Evolutionary conservation across 169 alveolate species (phyloP).

Genomic region (Babesia bigemina): DNA sequence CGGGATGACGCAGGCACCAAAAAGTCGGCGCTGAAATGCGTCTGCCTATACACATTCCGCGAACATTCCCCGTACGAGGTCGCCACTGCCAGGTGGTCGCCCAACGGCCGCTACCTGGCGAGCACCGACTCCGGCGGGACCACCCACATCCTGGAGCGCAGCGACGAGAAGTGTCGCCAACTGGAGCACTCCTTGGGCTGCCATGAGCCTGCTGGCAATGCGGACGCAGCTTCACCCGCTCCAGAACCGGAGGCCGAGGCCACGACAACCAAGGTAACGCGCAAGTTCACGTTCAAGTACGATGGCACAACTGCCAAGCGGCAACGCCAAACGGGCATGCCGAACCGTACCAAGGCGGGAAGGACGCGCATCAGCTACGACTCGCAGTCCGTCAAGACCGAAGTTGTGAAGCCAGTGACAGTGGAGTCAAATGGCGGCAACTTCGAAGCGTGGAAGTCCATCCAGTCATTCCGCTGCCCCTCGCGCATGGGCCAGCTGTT

Average conservation of each 20-base stretch:
- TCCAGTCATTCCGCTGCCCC: conserved; percentile 57
- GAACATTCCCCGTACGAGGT: conserved; percentile 69
- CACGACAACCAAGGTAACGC: conserved; percentile 14
- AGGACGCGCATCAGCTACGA: conserved; percentile 40
- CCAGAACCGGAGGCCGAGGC: conserved; percentile 15
- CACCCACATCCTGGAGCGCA: conserved; percentile 52
- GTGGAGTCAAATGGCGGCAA: conserved; percentile 54
- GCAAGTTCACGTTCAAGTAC: conserved; percentile 59
- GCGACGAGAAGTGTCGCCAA: conserved; percentile 29
- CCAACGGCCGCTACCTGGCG: conserved; percentile 63
- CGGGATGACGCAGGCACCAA: conserved; percentile 11
- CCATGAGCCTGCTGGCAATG: background rate
- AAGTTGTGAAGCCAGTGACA: conserved; percentile 39
- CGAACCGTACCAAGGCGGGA: background rate
- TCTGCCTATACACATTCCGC: conserved; percentile 50
- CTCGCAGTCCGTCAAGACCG: conserved; percentile 43
- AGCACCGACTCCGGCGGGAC: conserved; percentile 70
- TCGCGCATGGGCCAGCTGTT: conserved; percentile 66
- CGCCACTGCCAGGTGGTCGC: conserved; percentile 67
- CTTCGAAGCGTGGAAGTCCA: conserved; percentile 51
- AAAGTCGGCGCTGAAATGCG: conserved; percentile 36
- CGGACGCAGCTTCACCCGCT: background rate
- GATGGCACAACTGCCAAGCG: conserved; percentile 56
- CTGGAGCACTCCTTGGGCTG: conserved; percentile 29
- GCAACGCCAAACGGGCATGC: background rate